Base-by-base conservation (phyloP, 2,329 filamentous ascomycete species). In the Ophiostoma perfectum region DNA sequence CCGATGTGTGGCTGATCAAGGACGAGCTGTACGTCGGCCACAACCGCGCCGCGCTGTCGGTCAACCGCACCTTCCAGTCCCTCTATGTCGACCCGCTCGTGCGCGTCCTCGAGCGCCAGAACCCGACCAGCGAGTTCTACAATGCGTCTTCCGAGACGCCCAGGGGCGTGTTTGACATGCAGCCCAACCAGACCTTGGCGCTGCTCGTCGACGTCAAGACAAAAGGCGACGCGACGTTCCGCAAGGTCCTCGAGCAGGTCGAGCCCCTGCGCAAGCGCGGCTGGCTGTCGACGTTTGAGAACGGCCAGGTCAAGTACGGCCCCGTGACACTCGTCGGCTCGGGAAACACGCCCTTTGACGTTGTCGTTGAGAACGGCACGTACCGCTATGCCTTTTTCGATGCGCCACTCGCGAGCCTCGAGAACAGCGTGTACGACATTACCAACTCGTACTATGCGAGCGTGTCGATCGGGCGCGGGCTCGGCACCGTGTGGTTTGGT, bases 181-280 rank as follows among this genome's bases (percentile, higher is more conserved):
- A 83, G 70, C 82, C 85, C 0, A 73, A 74, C 1, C 84, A 86
- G 73, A 81, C 85, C 0, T 76, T 91, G 0, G 80, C 85, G 5
- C 80, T 93, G 4, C 81, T 92, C 4, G 81, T 93, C 42, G 90
- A 93, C 75, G 78, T 92, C 74, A 93, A 93, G 77, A 87, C 82
- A 2, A 75, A 81, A 39, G 84, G 83, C 0, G 74, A 76, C 4
- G 76, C 79, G 36, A 85, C 83, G 1, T 87, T 84, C 79, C 80
- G 80, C 0, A 76, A 81, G 64, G 81, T 89, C 0, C 72, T 84
- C 16, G 74, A 79, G 44, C 83, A 88, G 68, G 80, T 91, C 0
- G 78, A 85, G 68, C 83, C 87, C 1, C 79, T 92, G 6, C 81
- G 87, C 4, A 78, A 84, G 55, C 80, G 79, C 55, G 83, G 83